Base-by-base conservation (phyloP, 2,329 filamentous ascomycete genomes). In the Colletotrichum filicis region DNA sequence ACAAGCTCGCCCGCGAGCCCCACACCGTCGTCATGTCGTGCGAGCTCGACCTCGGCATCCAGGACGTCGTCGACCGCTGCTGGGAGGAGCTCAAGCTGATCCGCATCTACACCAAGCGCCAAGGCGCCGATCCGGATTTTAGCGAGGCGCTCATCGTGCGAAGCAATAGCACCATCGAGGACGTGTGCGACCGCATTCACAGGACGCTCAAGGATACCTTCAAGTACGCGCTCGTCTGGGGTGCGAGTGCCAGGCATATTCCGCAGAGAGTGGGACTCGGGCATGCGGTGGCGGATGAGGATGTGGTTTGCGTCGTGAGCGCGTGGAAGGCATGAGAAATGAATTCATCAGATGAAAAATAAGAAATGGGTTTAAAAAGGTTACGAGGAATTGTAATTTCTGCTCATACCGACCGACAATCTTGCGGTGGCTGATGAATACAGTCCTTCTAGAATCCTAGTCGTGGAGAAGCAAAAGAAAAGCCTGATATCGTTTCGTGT, bases 171-270 rank as follows among this genome's bases (percentile, higher is more conserved):
- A 94, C 92, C 14, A 95, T 99, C 79, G 97, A 98, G 85, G 96
- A 99, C 83, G 97, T 99, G 11, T 99, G 97, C 83, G 97, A 99
- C 83, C 92, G 94, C 78, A 94, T 99, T 77, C 97, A 99, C 85
- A 89, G 97, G 74, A 97, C 92, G 30, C 86, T 99, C 76, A 99
- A 98, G 90, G 97, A 99, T 75, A 98, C 95, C 5, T 99, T 98
- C 89, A 99, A 98, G 87, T 98, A 98, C 85, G 97, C 97, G 3
- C 85, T 98, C 76, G 97, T 99, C 0, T 99, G 97, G 97, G 97
- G 97, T 5, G 95, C 95, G 22, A 98, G 96, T 83, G 97, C 97
- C 46, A 92, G 95, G 79, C 97, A 99, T 86, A 88, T 98, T 46
- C 97, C 97, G 46, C 97, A 99, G 87, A 88, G 97, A 75, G 96